Percentiles rank a stretch among this genome's conserved stretches.
Conservation (phyloP, 2,329 filamentous ascomycete species). For the Aspergillus eucalypticola region DNA sequence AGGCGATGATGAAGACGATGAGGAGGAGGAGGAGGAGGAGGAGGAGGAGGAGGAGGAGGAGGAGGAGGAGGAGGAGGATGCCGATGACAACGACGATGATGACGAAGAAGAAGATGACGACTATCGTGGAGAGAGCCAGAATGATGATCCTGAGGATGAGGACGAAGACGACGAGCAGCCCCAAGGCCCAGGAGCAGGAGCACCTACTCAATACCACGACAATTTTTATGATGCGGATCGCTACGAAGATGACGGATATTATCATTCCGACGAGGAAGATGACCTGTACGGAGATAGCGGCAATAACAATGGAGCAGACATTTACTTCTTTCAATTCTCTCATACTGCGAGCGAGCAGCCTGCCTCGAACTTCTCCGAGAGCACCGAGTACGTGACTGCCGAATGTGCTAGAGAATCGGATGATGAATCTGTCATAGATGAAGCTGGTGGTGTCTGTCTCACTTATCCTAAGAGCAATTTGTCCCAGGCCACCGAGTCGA, state of each 20-base stretch:
- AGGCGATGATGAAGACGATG: not conserved
- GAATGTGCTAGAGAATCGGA: not conserved
- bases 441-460: not conserved
- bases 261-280: not conserved
- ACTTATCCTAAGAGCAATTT: no score
- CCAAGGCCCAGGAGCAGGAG: no score
- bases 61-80: not conserved
- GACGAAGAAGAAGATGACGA: not conserved
- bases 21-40: not conserved
- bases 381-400: conserved; percentile 10
- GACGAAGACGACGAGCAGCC: no score
- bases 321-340: no score
- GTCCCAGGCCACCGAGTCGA: no score
- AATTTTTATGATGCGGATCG: no score
- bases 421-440: not conserved
- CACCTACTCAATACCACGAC: no score
- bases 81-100: not conserved
- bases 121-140: no score
- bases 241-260: not conserved
- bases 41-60: not conserved
- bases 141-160: no score
- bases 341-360: no score
- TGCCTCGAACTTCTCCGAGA: no score
- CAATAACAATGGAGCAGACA: not conserved
- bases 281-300: not conserved